These are phyloP conservation scores for Blepharisma stoltei DNA, from an alignment of 73 alveolate genomes.

Conservation along the genomic window DNA sequence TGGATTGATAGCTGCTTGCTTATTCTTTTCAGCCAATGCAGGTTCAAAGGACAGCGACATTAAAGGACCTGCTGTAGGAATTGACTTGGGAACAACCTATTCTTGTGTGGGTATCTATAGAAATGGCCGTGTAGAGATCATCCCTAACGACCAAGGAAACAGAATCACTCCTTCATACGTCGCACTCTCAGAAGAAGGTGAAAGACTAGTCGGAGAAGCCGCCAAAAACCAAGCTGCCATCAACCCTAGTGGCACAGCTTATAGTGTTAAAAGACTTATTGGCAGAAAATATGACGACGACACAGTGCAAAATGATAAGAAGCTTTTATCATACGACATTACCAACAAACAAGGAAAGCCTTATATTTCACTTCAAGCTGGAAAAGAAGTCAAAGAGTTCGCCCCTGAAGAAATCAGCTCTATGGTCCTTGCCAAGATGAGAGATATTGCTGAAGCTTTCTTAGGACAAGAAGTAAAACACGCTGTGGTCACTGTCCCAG, in stretches of 20 bases:
- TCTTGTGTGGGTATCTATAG: conserved; percentile 91
- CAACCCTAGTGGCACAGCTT: conserved; percentile 81
- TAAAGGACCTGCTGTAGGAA: conserved; percentile 94
- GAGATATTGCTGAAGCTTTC: conserved; percentile 54
- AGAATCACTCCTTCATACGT: conserved; percentile 94
- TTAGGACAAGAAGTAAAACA: conserved; percentile 90
- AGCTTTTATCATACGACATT: conserved; percentile 87
- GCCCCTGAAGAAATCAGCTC: conserved; percentile 95
- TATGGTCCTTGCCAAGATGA: conserved; percentile 85
- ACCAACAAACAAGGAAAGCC: conserved; percentile 91
- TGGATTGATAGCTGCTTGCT: conserved; percentile 2
- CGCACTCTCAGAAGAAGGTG: conserved; percentile 83
- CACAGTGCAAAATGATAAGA: conserved; percentile 73
- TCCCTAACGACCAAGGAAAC: conserved; percentile 82
- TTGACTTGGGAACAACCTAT: conserved; percentile 95
- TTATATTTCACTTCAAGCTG: conserved; percentile 69
- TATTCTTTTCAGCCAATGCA: conserved; percentile 4
- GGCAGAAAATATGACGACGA: conserved; percentile 50
- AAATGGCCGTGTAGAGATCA: conserved; percentile 87
- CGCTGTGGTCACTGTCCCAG: conserved; percentile 98
- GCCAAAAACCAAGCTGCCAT: conserved; percentile 83
- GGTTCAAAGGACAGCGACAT: conserved; percentile 35
- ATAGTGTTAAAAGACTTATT: conserved; percentile 77
- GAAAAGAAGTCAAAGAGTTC: conserved; percentile 47
- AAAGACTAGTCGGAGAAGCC: conserved; percentile 92